These are phyloP conservation scores for Hylodesmum podocarpum DNA, from an alignment of 306 rosid species.

Conservation along the genomic window DNA sequence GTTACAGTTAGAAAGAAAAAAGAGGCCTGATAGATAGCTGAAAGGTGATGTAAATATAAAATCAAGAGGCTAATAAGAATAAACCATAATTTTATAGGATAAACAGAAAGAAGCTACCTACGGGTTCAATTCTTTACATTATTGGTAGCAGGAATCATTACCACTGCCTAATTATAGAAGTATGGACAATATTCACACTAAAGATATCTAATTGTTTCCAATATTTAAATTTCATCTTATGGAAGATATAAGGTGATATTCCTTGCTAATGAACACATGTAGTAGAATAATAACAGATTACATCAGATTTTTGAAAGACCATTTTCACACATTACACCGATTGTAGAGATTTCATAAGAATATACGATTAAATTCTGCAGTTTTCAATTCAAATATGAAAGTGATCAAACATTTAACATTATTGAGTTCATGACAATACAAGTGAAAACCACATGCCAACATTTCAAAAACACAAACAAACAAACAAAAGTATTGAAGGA, in stretches of 20 bases:
- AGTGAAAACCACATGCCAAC: not conserved
- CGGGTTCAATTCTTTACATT: not conserved
- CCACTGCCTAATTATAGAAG: not conserved
- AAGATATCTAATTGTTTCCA: not conserved
- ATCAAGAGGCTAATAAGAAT: constrained; percentile 9
- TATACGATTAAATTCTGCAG: not conserved
- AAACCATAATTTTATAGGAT: not conserved
- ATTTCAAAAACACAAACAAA: not conserved
- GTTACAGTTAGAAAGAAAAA: constrained; percentile 20
- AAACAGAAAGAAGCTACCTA: not conserved
- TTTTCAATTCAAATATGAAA: not conserved
- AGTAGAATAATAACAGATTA: not conserved
- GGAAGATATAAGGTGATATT: not conserved
- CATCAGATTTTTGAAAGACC: not conserved
- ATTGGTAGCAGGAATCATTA: not conserved
- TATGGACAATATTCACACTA: not conserved
- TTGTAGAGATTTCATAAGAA: not conserved
- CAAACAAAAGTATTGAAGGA: not conserved
- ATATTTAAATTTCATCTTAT: not conserved
- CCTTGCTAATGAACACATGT: constrained; percentile 5
- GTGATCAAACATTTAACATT: not conserved
- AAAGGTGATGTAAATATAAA: not conserved
- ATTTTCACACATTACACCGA: not conserved
- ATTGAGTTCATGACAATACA: constrained; percentile 1
- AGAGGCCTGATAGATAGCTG: not conserved